phyloP scores from a whole-genome alignment of 2,329 filamentous ascomycete species.

The Diplocarpon mali region DNA sequence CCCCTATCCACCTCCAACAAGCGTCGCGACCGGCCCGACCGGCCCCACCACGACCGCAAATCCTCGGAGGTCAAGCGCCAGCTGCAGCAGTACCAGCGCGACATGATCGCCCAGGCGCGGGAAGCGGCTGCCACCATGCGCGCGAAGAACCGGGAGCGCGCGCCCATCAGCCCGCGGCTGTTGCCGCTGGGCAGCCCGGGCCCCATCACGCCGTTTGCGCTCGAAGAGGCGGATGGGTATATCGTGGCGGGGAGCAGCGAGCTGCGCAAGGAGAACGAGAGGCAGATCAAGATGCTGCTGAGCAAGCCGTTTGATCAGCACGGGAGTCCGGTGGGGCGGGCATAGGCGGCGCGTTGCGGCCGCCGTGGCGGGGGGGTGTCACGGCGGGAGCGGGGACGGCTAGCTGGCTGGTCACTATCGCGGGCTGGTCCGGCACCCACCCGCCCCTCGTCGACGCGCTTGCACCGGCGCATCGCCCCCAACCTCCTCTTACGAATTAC shows the following conservation, averaged over 20 bases:
- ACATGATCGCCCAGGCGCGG: constrained; percentile 48
- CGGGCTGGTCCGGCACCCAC: no score
- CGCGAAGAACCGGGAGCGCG: constrained; percentile 4
- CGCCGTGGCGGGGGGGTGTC: neutral
- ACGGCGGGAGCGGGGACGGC: no score
- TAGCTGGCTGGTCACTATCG: no score
- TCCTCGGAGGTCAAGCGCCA: constrained; percentile 39
- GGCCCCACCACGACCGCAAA: constrained; percentile 30
- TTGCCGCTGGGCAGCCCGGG: constrained; percentile 46
- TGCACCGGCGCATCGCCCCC: neutral
- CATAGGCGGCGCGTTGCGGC: neutral
- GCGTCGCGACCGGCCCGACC: neutral
- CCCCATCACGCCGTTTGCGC: constrained; percentile 50
- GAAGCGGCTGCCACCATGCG: constrained; percentile 29
- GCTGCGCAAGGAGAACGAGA: constrained; percentile 10
- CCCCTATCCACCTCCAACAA: neutral
- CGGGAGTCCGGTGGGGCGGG: neutral
- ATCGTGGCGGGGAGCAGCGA: constrained; percentile 12
- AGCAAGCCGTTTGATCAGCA: constrained; percentile 1
- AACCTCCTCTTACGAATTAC: neutral
- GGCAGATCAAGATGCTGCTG: constrained; percentile 3
- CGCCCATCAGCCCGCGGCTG: constrained; percentile 39
- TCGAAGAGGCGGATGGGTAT: constrained; percentile 31
- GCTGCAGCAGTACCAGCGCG: constrained; percentile 47
- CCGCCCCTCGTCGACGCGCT: neutral